These are phyloP conservation scores for Neoboletus magnificus DNA, from an alignment of 768 basidiomycete species.

Conservation along the genomic window DNA sequence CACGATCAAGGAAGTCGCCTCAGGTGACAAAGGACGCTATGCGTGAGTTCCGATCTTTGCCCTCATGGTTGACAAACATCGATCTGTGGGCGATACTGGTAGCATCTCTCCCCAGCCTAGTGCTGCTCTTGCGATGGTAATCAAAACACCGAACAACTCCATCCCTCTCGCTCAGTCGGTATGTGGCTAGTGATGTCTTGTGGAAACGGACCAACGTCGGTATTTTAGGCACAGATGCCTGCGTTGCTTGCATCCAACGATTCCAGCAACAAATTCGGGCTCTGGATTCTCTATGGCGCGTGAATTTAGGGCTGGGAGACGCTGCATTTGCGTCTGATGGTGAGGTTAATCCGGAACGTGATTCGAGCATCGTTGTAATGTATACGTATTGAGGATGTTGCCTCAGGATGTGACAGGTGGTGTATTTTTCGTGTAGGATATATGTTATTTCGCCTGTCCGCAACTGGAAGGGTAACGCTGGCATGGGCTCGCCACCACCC, in stretches of 20 bases:
- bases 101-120: slow-evolving; percentile 9
- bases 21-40: slow-evolving; percentile 4
- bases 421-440: not conserved
- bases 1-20: not conserved
- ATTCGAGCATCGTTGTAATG: not conserved
- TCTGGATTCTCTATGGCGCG: slow-evolving; percentile 2
- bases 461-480: not conserved
- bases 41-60: not conserved
- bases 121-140: slow-evolving; percentile 1
- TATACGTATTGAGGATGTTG: not conserved
- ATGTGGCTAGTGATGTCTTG: not conserved
- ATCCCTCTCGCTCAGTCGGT: not conserved
- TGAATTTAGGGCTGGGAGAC: not conserved
- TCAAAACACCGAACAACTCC: not conserved
- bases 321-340: not conserved
- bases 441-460: not conserved
- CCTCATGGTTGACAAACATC: not conserved
- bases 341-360: not conserved
- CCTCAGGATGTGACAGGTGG: not conserved
- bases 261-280: not conserved
- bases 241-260: not conserved
- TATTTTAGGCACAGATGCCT: not conserved
- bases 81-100: not conserved
- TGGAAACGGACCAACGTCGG: not conserved
- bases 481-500: not conserved